phyloP scores from a whole-genome alignment of 306 rosid genomes.

The Quillaja saponaria region DNA sequence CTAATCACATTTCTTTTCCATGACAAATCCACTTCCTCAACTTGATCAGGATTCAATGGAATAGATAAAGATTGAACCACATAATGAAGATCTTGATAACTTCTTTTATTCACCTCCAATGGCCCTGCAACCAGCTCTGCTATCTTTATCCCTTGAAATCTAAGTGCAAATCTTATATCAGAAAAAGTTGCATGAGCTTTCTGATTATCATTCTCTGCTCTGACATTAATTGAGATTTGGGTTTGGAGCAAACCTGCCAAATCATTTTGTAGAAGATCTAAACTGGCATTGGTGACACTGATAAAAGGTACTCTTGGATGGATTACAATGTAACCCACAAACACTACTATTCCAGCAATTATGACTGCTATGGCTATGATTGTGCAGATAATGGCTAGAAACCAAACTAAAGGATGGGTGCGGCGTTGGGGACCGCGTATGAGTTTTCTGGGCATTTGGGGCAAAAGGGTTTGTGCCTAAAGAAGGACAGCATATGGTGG shows the following conservation, averaged over 20 bases:
- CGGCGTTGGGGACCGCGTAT: constrained; percentile 1
- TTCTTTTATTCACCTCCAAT: constrained; percentile 56
- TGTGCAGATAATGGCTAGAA: constrained; percentile 62
- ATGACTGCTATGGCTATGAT: constrained; percentile 55
- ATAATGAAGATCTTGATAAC: constrained; percentile 37
- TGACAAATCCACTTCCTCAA: constrained; percentile 44
- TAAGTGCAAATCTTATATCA: constrained; percentile 43
- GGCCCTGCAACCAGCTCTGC: constrained; percentile 48
- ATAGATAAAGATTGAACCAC: constrained; percentile 45
- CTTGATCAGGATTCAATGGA: constrained; percentile 51
- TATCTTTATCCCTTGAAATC: constrained; percentile 48
- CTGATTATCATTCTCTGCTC: constrained; percentile 71
- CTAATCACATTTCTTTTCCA: constrained; percentile 48
- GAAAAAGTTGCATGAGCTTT: constrained; percentile 74
- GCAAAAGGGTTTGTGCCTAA: constrained; percentile 9
- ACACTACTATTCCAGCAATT: constrained; percentile 49
- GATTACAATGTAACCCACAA: constrained; percentile 58
- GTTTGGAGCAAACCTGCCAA: constrained; percentile 56
- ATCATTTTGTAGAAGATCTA: constrained; percentile 44
- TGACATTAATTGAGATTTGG: constrained; percentile 42
- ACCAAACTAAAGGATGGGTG: constrained; percentile 68
- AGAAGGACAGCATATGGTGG: constrained; percentile 36
- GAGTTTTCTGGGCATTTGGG: constrained; percentile 26
- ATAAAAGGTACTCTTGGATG: constrained; percentile 78
- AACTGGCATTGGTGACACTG: constrained; percentile 49